phyloP scores from a whole-genome alignment of 331 rosid species.

The Pyrus hybrid region DNA sequence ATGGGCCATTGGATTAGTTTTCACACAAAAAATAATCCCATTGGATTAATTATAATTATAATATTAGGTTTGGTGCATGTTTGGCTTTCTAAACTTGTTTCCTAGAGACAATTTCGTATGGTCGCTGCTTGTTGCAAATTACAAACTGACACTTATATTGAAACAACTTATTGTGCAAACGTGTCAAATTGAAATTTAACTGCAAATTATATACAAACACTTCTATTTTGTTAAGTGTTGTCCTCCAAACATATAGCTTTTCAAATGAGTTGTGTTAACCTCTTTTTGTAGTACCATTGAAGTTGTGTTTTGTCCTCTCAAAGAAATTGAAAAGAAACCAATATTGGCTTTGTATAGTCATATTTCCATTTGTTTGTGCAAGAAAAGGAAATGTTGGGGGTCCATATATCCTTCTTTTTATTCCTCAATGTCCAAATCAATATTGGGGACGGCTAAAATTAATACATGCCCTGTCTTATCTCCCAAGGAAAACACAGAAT shows the following conservation, averaged over 20 bases:
- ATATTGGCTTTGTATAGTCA: not conserved
- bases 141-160: no score
- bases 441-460: not conserved
- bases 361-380: not conserved
- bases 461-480: not conserved
- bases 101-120: not conserved
- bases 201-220: no score
- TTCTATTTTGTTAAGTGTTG: not conserved
- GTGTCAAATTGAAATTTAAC: no score
- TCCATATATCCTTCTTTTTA: not conserved
- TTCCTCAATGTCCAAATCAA: not conserved
- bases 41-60: not conserved
- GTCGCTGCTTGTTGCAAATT: no score
- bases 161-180: no score
- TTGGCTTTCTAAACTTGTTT: not conserved
- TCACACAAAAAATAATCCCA: not conserved
- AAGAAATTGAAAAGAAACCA: not conserved
- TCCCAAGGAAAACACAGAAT: not conserved
- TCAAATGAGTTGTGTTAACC: not conserved
- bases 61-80: not conserved
- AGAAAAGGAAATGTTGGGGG: not conserved
- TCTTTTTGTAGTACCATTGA: not conserved
- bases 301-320: not conserved
- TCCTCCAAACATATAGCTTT: not conserved
- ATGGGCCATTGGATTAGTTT: not conserved